Base-by-base conservation (phyloP, 2,329 filamentous ascomycete genomes). In the Westerdykella aurantiaca region DNA sequence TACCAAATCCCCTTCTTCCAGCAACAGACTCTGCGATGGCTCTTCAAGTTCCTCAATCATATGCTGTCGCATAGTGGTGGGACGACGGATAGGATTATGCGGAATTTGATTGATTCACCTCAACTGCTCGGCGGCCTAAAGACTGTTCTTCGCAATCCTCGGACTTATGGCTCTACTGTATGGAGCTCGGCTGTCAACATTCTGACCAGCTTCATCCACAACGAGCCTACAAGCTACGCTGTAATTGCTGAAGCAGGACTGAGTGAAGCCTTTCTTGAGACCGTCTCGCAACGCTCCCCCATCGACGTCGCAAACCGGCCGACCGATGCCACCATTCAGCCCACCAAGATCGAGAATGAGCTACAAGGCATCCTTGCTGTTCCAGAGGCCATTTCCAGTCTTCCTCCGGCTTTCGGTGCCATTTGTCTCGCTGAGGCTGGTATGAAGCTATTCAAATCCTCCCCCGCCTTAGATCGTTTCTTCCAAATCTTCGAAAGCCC, bases 401-500 rank as follows among this genome's bases (percentile, higher is more conserved):
- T 98, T 3, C 90, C 93, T 0, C 81, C 84, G 45, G 89, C 91
- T 2, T 85, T 98, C 56, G 91, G 91, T 49, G 90, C 93, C 5
- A 95, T 99, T 42, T 98, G 88, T 54, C 72, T 99, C 44, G 96
- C 96, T 56, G 85, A 87, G 49, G 76, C 81, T 22, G 93, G 93
- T 7, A 85, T 96, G 75, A 85, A 86, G 57, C 78, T 96, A 61
- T 94, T 98, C 57, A 82, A 88, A 45, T 79, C 82, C 0, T 96
- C 90, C 0, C 77, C 81, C 45, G 90, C 88, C 1, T 76, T 98
- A 37, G 83, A 90, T 44, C 86, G 82, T 54, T 97, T 90, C 63
- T 85, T 98, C 52, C 88, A 96, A 63, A 88, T 97, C n/a, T 98
- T 98, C 53, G 88, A 96, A 67, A 97, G 88, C 53, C 83, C 89